Evolutionary conservation across 2,329 filamentous ascomycete genomes (phyloP).

Genomic region (Monilinia polystroma): DNA sequence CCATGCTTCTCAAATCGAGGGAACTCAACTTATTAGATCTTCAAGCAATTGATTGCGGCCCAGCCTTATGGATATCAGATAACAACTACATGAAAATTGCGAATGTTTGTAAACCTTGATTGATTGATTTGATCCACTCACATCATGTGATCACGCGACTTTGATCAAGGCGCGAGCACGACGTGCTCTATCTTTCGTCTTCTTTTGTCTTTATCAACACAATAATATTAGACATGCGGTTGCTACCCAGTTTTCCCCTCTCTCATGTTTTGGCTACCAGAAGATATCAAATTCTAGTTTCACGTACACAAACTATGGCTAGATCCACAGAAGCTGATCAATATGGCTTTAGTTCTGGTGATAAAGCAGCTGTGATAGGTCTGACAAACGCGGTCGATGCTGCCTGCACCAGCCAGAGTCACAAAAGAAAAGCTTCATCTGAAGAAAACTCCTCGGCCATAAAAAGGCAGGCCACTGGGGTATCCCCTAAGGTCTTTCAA

Average conservation of each 20-base stretch:
- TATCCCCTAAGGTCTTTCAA: slow-evolving; percentile 9
- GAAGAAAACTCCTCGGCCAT: neutral
- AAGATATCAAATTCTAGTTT: neutral
- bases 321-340: slow-evolving; percentile 22
- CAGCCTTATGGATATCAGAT: neutral
- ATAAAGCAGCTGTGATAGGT: slow-evolving; percentile 28
- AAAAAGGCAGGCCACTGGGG: slow-evolving; percentile 22
- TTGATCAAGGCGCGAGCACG: neutral
- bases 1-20: neutral
- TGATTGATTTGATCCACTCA: neutral
- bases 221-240: neutral
- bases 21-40: neutral
- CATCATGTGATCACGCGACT: neutral
- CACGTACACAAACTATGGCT: slow-evolving; percentile 1
- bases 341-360: slow-evolving; percentile 29
- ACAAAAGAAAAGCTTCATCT: slow-evolving; percentile 22
- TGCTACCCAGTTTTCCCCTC: neutral
- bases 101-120: neutral
- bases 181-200: neutral
- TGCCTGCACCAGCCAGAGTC: slow-evolving; percentile 1
- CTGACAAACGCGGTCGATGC: slow-evolving; percentile 15
- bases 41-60: neutral
- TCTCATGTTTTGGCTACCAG: neutral
- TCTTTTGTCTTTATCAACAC: neutral
- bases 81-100: neutral